Conservation (phyloP, 139 green algal species). For the Asterochloris erici region DNA sequence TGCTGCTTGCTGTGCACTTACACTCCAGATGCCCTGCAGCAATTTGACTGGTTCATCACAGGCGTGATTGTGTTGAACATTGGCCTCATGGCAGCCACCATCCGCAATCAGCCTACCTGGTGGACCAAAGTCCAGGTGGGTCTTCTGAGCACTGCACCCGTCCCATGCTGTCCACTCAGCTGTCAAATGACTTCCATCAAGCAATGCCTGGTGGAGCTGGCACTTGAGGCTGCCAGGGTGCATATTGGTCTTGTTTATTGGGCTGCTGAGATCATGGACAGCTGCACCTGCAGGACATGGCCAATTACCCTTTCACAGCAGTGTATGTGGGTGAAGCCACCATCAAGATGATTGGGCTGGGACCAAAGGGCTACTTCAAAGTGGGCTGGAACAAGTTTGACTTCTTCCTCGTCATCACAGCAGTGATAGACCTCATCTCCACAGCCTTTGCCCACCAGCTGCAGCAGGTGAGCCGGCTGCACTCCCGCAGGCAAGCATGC, state of each 20-base stretch:
- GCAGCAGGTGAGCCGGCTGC: not conserved
- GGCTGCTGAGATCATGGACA: too few species aligned
- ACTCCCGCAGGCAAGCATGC: not conserved
- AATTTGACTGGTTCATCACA: conserved; percentile 53
- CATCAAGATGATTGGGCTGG: conserved; percentile 34
- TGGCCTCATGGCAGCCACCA: conserved; percentile 47
- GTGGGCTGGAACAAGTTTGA: conserved; percentile 76
- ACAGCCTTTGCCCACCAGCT: conserved; percentile 15
- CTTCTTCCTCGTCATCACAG: conserved; percentile 50
- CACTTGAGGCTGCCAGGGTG: too few species aligned
- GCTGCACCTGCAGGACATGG: too few species aligned
- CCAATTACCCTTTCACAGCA: conserved; percentile 40
- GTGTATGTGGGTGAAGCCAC: conserved; percentile 40
- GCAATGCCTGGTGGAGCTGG: too few species aligned
- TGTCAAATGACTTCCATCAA: too few species aligned
- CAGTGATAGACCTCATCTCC: conserved; percentile 43
- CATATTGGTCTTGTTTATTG: too few species aligned
- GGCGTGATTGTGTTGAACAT: conserved; percentile 58
- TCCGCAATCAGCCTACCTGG: conserved; percentile 32
- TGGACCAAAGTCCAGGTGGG: conserved; percentile 31
- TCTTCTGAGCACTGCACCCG: too few species aligned
- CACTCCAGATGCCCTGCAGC: not conserved
- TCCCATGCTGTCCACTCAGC: too few species aligned
- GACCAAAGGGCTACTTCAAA: conserved; percentile 30
- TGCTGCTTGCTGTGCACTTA: not conserved